phyloP scores from a whole-genome alignment of 2,329 filamentous ascomycete species.

The Sarocladiaceae sp. region DNA sequence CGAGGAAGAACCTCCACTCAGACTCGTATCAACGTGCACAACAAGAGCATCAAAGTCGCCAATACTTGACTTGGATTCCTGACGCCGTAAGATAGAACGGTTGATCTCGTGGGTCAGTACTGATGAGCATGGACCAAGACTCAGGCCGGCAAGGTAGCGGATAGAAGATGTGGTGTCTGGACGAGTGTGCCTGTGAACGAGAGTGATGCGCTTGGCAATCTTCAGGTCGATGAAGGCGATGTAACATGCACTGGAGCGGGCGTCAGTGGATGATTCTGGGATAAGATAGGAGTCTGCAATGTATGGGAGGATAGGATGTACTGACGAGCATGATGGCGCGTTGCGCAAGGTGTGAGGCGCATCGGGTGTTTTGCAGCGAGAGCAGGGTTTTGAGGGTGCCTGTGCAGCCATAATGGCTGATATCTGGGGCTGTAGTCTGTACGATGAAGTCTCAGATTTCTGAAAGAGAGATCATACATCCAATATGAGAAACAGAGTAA shows the following conservation, averaged over 20 bases:
- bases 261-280: conserved; percentile 21
- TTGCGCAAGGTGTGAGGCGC: conserved; percentile 26
- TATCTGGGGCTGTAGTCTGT: neutral
- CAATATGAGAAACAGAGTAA: neutral
- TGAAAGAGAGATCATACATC: neutral
- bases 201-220: conserved; percentile 65
- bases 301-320: neutral
- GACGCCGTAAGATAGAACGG: conserved; percentile 39
- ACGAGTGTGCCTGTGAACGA: conserved; percentile 45
- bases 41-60: conserved; percentile 62
- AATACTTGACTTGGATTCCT: conserved; percentile 59
- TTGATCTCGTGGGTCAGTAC: conserved; percentile 73
- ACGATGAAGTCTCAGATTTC: neutral
- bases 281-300: conserved; percentile 11
- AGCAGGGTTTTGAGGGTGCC: conserved; percentile 21
- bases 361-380: conserved; percentile 25
- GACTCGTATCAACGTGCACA: conserved; percentile 47
- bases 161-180: conserved; percentile 27
- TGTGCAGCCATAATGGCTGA: conserved; percentile 12
- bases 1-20: conserved; percentile 21
- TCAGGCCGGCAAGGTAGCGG: conserved; percentile 70
- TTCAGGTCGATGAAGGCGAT: conserved; percentile 73
- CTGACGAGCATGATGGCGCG: conserved; percentile 28
- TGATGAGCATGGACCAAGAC: conserved; percentile 77
- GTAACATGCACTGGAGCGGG: conserved; percentile 55